Conservation (phyloP, 306 rosid genomes). For the Cicer bijugum region DNA sequence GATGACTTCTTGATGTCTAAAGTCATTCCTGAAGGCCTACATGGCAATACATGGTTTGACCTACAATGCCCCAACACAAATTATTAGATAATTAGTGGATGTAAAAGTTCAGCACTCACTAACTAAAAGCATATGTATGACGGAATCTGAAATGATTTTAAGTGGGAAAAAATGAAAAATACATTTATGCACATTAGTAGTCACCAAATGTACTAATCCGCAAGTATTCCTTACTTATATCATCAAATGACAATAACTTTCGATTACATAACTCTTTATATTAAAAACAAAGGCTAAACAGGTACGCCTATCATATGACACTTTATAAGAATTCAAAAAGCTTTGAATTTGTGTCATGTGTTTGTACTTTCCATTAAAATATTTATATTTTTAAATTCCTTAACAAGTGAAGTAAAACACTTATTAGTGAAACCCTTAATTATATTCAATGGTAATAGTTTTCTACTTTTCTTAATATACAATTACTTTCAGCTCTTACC, state of each 20-base stretch:
- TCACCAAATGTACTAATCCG: neutral
- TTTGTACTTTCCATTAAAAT: neutral
- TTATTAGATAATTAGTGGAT: conserved; percentile 18
- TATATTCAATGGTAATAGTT: conserved; percentile 1
- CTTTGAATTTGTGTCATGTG: neutral
- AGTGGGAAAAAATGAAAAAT: neutral
- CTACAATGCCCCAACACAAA: conserved; percentile 48
- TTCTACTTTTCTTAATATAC: conserved; percentile 22
- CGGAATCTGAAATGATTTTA: conserved; percentile 18
- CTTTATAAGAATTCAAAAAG: neutral
- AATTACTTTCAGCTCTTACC: conserved; percentile 6
- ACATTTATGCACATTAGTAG: neutral
- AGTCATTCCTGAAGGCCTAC: conserved; percentile 83
- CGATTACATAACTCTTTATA: neutral
- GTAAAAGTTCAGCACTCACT: conserved; percentile 9
- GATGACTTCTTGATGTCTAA: conserved; percentile 93
- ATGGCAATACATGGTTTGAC: conserved; percentile 88
- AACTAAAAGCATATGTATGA: conserved; percentile 12
- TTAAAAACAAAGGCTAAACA: neutral
- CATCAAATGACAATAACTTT: conserved; percentile 1
- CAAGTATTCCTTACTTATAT: neutral
- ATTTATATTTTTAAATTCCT: neutral
- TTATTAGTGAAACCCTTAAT: neutral
- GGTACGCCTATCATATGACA: neutral
- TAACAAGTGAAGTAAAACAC: neutral